Percentiles rank a stretch among this genome's conserved stretches.
Conservation (phyloP, 495 filamentous ascomycete species). For the Friedmanniomyces simplex region DNA sequence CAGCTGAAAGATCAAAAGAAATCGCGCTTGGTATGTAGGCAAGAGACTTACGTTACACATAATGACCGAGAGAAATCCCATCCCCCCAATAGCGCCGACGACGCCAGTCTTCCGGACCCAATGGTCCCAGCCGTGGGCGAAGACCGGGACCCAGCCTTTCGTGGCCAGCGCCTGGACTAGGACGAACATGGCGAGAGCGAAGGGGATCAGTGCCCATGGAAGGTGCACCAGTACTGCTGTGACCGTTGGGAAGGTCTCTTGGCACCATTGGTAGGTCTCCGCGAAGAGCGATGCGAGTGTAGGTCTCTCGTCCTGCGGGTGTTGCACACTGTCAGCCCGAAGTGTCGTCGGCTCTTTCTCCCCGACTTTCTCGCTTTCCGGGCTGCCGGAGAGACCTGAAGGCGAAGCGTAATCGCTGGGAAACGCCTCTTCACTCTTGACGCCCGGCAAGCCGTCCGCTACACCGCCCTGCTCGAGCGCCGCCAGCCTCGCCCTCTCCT, state of each 20-base stretch:
- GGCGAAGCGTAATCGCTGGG: background rate
- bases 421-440: conserved; percentile 7
- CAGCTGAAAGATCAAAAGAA: too few species aligned
- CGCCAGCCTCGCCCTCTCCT: background rate
- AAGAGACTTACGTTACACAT: conserved; percentile 51
- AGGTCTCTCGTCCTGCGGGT: conserved; percentile 7
- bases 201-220: conserved; percentile 53
- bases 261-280: conserved; percentile 42
- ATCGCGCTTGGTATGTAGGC: conserved; percentile 8
- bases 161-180: conserved; percentile 56
- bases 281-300: conserved; percentile 40
- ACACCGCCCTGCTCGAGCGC: conserved; percentile 1
- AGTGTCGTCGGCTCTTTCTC: background rate
- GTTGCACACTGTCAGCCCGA: conserved; percentile 15
- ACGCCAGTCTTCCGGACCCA: conserved; percentile 57
- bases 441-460: background rate
- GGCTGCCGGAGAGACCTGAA: background rate
- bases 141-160: conserved; percentile 57
- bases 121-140: conserved; percentile 56
- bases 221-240: conserved; percentile 49
- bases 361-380: background rate
- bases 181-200: conserved; percentile 58
- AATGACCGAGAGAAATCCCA: conserved; percentile 57
- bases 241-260: conserved; percentile 56
- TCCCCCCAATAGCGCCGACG: conserved; percentile 52